Evolutionary conservation across 2,329 filamentous ascomycete species (phyloP).

Genomic region (Fusarium phyllophilum): DNA sequence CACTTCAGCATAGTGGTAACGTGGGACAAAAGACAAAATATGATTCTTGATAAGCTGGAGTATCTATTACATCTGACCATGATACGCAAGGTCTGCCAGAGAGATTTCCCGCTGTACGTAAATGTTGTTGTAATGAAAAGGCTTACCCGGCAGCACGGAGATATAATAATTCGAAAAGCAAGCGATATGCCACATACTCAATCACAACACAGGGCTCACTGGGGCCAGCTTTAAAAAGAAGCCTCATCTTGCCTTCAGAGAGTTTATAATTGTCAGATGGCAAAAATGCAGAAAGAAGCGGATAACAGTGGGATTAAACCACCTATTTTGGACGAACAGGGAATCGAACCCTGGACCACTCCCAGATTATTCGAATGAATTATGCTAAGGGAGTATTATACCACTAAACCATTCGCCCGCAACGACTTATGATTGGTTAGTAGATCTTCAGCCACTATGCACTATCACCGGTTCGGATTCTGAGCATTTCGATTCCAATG

Average conservation of each 20-base stretch:
- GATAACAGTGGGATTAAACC: slow-evolving; percentile 11
- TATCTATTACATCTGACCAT: rapidly evolving
- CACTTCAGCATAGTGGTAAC: rapidly evolving
- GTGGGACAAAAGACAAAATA: too few species aligned
- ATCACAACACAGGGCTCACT: rapidly evolving
- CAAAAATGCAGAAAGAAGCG: neutral
- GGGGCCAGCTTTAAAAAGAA: rapidly evolving
- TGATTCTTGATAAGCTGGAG: rapidly evolving
- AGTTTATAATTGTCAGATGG: rapidly evolving
- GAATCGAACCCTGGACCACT: slow-evolving; percentile 31
- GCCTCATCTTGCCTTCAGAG: rapidly evolving
- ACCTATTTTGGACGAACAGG: slow-evolving; percentile 22
- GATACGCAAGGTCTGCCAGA: neutral
- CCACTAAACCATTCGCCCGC: slow-evolving; percentile 22
- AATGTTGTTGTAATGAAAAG: neutral
- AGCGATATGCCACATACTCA: neutral
- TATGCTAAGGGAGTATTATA: slow-evolving; percentile 26
- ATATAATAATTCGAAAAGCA: rapidly evolving
- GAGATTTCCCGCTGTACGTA: neutral
- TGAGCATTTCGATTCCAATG: rapidly evolving
- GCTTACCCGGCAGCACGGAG: neutral
- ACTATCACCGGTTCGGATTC: rapidly evolving
- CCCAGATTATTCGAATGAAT: slow-evolving; percentile 2
- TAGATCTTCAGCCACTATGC: rapidly evolving
- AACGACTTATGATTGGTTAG: slow-evolving; percentile 13